Evolutionary conservation across 495 filamentous ascomycete genomes (phyloP), one percentile per base, ranked within the genome.

Genomic region (Lindgomyces ingoldianus): DNA sequence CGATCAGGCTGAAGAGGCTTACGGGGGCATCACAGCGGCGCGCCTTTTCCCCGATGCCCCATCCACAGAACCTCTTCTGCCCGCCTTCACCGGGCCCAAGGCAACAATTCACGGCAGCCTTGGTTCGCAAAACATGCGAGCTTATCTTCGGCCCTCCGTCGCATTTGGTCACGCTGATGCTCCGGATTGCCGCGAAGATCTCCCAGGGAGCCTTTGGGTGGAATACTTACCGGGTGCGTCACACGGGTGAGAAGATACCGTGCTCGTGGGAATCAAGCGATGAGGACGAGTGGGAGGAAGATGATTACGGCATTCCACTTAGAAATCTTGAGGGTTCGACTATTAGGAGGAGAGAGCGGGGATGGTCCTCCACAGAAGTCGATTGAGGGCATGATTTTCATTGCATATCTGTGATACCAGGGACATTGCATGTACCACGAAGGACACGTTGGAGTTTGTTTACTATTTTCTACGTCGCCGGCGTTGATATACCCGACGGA

Each of bases 151-250:
- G 88, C 0, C 91, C 91, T 8, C 91, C 91, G 0, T 81, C 86
- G 22, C 84, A 90, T 61, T 81, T 96, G 8, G 80, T 96, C 36
- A 80, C 84, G 8, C 75, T 94, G 42, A 89, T 96, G 79, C 80
- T 96, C 8, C 84, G 84, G 52, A 89, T 96, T 27, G 90, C 91
- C 1, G 85, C 89, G 0, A 84, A 83, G 39, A 89, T 95, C 18
- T 63, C 84, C 0, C 83, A 86, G 21, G 89, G 86, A 3, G 82
- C 84, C 1, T 79, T 66, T 21, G 49, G 68, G 2, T 70, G 62
- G 54, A 56, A 56, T 24, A 70, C 68, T 1, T 70, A 70, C 36
- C 62, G 63, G 6, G 63, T 70, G 4, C 62, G 52, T 6, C 48
- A 52, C 21, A 61, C 41, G 0, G 82, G 81, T 4, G 80, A 83